Conservation (phyloP, 164 flowering plant species). For the Amborella trichopoda region DNA sequence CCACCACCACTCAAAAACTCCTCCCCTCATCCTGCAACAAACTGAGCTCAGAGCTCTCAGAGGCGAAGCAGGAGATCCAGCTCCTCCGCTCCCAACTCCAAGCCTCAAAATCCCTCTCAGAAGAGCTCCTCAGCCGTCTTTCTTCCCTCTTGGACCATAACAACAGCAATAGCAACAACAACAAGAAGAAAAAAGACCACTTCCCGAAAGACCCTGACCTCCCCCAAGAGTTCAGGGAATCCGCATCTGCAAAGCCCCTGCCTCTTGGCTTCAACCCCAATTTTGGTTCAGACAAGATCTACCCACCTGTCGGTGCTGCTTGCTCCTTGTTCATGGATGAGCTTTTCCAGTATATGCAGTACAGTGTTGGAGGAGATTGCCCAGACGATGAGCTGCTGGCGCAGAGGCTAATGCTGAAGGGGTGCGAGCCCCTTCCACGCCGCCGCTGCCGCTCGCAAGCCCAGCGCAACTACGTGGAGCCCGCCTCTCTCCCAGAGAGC, state of each 20-base stretch:
- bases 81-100: background rate
- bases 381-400: conserved; percentile 48
- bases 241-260: conserved; percentile 27
- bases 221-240: conserved; percentile 28
- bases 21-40: background rate
- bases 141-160: too few species aligned
- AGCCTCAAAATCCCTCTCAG: background rate
- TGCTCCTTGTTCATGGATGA: conserved; percentile 27
- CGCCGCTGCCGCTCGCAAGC: conserved; percentile 44
- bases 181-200: background rate
- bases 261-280: conserved; percentile 36
- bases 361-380: conserved; percentile 36
- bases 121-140: background rate
- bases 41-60: too few species aligned
- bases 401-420: conserved; percentile 51
- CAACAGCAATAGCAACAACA: too few species aligned
- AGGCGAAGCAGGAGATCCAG: background rate
- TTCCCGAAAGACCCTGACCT: conserved; percentile 6
- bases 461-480: conserved; percentile 24
- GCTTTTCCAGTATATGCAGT: conserved; percentile 39
- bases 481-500: conserved; percentile 32
- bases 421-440: conserved; percentile 72
- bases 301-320: conserved; percentile 35
- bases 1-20: too few species aligned
- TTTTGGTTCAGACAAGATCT: conserved; percentile 26